Conservation (phyloP, 805 yeast species). For the Pichia scutulata region DNA sequence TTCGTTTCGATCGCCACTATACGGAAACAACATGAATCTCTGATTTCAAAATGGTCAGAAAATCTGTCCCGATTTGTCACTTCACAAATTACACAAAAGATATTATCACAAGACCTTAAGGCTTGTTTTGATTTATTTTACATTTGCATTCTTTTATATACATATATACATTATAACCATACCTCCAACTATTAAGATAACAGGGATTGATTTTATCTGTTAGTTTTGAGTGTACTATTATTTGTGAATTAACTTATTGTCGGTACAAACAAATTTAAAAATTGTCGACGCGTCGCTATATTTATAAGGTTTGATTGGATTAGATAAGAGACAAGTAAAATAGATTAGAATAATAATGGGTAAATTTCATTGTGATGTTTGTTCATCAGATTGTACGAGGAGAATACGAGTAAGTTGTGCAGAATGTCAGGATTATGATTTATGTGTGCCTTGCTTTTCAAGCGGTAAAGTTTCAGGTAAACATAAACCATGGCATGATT, state of each 20-base stretch:
- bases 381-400: slow-evolving; percentile 93
- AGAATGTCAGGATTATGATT: slow-evolving; percentile 83
- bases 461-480: slow-evolving; percentile 71
- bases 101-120: neutral
- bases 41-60: neutral
- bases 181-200: neutral
- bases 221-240: neutral
- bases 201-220: neutral
- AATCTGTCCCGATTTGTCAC: neutral
- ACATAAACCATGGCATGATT: slow-evolving; percentile 93
- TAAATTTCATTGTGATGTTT: slow-evolving; percentile 86
- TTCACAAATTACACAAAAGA: neutral
- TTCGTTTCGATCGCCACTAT: neutral
- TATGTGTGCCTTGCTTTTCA: slow-evolving; percentile 97
- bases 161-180: neutral
- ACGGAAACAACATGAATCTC: neutral
- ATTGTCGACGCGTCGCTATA: neutral
- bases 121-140: neutral
- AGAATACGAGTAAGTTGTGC: slow-evolving; percentile 90
- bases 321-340: neutral
- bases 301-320: neutral
- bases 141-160: neutral
- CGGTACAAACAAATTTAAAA: neutral
- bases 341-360: slow-evolving; percentile 24
- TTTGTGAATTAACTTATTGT: neutral